Base-by-base conservation (phyloP, 2,329 filamentous ascomycete species). In the Aspergillus fischeri region DNA sequence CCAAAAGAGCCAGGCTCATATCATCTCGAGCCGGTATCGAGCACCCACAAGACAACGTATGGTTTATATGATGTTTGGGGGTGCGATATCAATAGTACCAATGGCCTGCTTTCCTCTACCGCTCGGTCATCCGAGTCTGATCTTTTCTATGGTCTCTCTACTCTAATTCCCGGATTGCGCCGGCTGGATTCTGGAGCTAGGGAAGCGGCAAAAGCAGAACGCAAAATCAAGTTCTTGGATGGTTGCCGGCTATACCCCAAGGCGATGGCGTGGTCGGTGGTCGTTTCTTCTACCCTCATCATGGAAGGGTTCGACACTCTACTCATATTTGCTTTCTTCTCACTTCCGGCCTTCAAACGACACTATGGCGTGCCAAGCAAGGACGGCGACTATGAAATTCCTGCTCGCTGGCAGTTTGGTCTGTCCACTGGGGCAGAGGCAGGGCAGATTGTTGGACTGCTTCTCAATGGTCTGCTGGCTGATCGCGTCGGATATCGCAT, bases 251-350 rank as follows among this genome's bases (percentile, higher is more conserved):
- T 60, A 8, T 68, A 68, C 52, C 65, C 65, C 4, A 65, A 63
- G 54, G 66, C 67, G 2, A 64, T 66, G 11, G 49, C 59, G 17
- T 69, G 65, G 65, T 65, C 63, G 1, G 42, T 65, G 9, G 45
- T 65, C 6, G 49, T 69, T 32, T 66, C 62, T 4, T 60, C 62
- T n/a, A 61, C 64, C 4, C 61, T 69, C 21, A 58, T 69, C 27
- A 70, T 70, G 67, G 67, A 70, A 57, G 67, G 65, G n/a, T 70
- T 63, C 54, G 62, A 65, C 35, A 35, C 61, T 25, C 41, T 56
- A 14, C 51, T 63, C 3, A 32, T 69, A 17, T 55, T 56, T 28
- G 61, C 52, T 28, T 65, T 70, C 55, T 65, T 59, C 38, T 60
- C 59, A 5, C 55, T 64, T 17, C 63, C 62, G 9, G 56, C 61